A percentile compares a stretch with the other conserved stretches of the same genome.
These are phyloP conservation scores for Sporisorium reilianum DNA, from an alignment of 1,284 basidiomycete species.

Conservation along the genomic window DNA sequence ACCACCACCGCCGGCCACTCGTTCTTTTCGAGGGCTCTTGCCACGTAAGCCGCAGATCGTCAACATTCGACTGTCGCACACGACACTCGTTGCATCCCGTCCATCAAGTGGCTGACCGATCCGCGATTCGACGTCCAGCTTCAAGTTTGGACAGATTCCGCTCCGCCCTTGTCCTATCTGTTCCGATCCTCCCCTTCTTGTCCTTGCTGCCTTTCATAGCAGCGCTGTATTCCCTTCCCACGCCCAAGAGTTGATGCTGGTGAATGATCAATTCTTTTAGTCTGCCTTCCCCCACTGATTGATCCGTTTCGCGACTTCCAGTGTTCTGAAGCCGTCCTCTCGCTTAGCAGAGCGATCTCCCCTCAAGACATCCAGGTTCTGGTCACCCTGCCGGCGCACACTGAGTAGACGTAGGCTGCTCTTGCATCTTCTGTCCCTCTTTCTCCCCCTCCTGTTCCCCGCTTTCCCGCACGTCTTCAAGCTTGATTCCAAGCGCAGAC, in stretches of 20 bases:
- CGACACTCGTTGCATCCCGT: not conserved
- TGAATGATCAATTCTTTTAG: slow-evolving; percentile 54
- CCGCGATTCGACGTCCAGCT: not conserved
- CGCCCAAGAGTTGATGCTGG: slow-evolving; percentile 43
- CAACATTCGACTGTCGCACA: not conserved
- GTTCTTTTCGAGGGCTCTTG: not conserved
- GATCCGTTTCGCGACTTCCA: slow-evolving; percentile 24
- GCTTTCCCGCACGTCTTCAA: not conserved
- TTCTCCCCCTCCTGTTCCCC: not conserved
- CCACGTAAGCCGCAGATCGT: not conserved
- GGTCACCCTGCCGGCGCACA: not conserved
- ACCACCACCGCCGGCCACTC: too few relatives aligned
- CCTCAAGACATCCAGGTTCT: too few relatives aligned
- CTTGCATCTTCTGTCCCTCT: slow-evolving; percentile 1
- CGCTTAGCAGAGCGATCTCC: not conserved
- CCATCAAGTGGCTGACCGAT: not conserved
- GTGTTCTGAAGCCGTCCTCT: slow-evolving; percentile 16
- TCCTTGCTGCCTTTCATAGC: slow-evolving; percentile 6
- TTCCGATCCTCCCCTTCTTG: not conserved
- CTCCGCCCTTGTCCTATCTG: not conserved
- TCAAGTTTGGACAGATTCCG: not conserved
- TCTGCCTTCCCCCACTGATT: slow-evolving; percentile 28
- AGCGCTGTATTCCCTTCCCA: slow-evolving; percentile 27
- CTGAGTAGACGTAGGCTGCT: slow-evolving; percentile 14
- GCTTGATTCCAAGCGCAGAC: not conserved